A percentile compares a stretch with the other conserved stretches of the same genome.
Evolutionary conservation across 2,329 filamentous ascomycete species (phyloP).

Genomic region (Nigrograna mackinnonii): DNA sequence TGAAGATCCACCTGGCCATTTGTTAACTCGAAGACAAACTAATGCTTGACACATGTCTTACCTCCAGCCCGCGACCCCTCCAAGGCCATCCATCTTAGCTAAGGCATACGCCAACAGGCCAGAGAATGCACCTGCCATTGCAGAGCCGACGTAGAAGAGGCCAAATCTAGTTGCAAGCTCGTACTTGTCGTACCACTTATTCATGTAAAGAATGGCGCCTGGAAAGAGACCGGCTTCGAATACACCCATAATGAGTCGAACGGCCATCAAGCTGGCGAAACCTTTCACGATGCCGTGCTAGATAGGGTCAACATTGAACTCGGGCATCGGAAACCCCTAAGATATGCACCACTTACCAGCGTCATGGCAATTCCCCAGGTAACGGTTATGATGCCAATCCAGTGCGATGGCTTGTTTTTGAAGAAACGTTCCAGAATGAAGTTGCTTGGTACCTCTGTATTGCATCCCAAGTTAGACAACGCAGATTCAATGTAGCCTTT

Average conservation of each 20-base stretch:
- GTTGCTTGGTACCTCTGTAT: too few relatives aligned
- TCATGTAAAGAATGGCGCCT: slow-evolving; percentile 65
- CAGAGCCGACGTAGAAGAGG: slow-evolving; percentile 75
- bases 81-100: slow-evolving; percentile 5
- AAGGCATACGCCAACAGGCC: slow-evolving; percentile 59
- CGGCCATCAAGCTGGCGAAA: slow-evolving; percentile 10
- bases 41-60: too few relatives aligned
- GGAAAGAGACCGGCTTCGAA: slow-evolving; percentile 72
- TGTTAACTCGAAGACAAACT: too few relatives aligned
- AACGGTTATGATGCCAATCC: slow-evolving; percentile 69
- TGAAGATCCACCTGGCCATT: slow-evolving; percentile 13
- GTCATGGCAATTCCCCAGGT: slow-evolving; percentile 68
- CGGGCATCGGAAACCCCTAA: too few relatives aligned
- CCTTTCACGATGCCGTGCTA: slow-evolving; percentile 16
- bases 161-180: slow-evolving; percentile 72
- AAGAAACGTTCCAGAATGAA: too few relatives aligned
- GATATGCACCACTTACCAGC: slow-evolving; percentile 50
- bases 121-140: slow-evolving; percentile 71
- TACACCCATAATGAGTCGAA: slow-evolving; percentile 45
- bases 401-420: too few relatives aligned
- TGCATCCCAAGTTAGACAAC: slow-evolving; percentile 58
- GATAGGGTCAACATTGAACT: too few relatives aligned
- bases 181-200: slow-evolving; percentile 69
- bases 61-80: slow-evolving; percentile 37
- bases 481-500: slow-evolving; percentile 64